A percentile compares a stretch with the other conserved stretches of the same genome.
Evolutionary conservation across 2,329 filamentous ascomycete genomes (phyloP).

Genomic region (Monosporascus ibericus): DNA sequence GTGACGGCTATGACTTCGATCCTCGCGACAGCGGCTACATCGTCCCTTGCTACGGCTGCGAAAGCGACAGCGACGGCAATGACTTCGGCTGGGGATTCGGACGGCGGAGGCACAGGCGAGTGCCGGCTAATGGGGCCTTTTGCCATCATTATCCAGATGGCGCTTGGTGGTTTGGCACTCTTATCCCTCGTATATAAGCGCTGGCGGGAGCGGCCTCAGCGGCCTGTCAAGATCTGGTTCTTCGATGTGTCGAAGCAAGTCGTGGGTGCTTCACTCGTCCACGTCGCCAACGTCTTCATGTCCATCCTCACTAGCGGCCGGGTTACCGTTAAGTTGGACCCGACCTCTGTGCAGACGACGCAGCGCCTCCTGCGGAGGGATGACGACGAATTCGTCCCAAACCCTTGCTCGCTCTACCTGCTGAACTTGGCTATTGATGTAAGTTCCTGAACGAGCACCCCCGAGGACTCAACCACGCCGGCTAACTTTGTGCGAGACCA

Average conservation of each 20-base stretch:
- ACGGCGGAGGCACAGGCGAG: conserved; percentile 58
- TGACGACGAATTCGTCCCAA: conserved; percentile 62
- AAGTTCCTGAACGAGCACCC: conserved; percentile 36
- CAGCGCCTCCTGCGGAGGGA: conserved; percentile 33
- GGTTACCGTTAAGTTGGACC: conserved; percentile 60
- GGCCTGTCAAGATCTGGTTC: conserved; percentile 93
- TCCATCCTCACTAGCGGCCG: conserved; percentile 89
- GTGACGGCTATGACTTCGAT: conserved; percentile 14
- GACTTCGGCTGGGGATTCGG: conserved; percentile 15
- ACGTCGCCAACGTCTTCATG: conserved; percentile 91
- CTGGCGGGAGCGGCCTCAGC: conserved; percentile 84
- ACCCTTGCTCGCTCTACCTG: conserved; percentile 94
- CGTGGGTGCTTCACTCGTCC: conserved; percentile 84
- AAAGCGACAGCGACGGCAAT: conserved; percentile 15
- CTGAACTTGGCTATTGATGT: conserved; percentile 94
- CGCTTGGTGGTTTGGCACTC: conserved; percentile 76
- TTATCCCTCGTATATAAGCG: conserved; percentile 88
- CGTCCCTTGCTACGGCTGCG: conserved; percentile 7
- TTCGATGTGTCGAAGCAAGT: conserved; percentile 98
- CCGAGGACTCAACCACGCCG: conserved; percentile 8
- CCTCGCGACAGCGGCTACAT: conserved; percentile 2
- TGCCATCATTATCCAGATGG: conserved; percentile 82
- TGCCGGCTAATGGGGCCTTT: conserved; percentile 87
- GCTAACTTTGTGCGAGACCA: conserved; percentile 57
- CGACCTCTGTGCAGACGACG: conserved; percentile 32